Evolutionary conservation across 2,329 filamentous ascomycete species (phyloP).

Genomic region (Didymella arachidicola): DNA sequence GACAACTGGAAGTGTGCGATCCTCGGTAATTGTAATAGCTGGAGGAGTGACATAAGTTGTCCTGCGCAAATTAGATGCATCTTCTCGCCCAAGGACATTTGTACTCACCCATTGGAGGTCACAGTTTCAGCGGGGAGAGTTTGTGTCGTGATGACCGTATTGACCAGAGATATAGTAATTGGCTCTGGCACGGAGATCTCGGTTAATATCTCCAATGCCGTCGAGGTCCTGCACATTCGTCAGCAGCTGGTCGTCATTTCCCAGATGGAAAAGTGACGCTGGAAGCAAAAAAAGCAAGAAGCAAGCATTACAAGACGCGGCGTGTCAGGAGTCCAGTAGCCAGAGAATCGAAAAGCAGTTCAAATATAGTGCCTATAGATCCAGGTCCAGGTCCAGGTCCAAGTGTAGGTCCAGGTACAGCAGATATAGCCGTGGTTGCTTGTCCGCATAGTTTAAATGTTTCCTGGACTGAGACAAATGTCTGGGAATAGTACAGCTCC

Average conservation of each 20-base stretch:
- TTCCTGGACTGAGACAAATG: not conserved
- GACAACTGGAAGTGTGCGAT: not conserved
- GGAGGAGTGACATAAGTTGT: conserved; percentile 2
- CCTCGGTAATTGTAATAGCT: not conserved
- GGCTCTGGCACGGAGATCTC: not conserved
- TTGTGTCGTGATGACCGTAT: conserved; percentile 4
- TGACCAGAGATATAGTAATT: conserved; percentile 2
- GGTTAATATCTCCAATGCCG: conserved; percentile 2
- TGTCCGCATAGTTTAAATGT: not conserved
- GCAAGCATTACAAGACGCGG: conserved; percentile 2
- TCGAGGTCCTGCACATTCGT: conserved; percentile 9
- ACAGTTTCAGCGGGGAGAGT: conserved; percentile 3
- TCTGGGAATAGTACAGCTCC: not conserved
- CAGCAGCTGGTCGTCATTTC: conserved; percentile 1
- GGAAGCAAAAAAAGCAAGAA: not conserved
- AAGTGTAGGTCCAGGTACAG: not conserved
- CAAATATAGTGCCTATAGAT: not conserved
- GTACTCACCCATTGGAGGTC: conserved; percentile 9
- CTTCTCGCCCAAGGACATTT: not conserved
- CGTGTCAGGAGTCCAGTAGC: not conserved
- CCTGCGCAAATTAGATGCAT: not conserved
- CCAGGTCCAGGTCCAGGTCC: not conserved
- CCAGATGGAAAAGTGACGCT: not conserved
- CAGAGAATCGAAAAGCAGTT: not conserved
- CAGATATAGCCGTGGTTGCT: not conserved